A percentile compares a stretch with the other conserved stretches of the same genome.
phyloP scores from a whole-genome alignment of 2,329 filamentous ascomycete genomes.

The Venturia oleaginea region DNA sequence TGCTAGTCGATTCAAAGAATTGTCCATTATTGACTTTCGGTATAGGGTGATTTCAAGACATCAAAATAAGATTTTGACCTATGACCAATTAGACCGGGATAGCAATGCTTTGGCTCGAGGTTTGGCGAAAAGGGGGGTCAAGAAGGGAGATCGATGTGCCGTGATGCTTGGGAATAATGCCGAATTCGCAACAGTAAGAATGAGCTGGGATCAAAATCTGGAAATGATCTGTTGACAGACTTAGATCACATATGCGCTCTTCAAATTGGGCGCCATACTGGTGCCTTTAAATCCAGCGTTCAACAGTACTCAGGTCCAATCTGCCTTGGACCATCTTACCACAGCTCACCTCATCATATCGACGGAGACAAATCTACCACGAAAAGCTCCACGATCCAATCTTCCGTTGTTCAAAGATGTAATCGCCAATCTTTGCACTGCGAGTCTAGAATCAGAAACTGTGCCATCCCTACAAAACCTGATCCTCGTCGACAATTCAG shows the following conservation, averaged over 20 bases:
- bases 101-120: conserved; percentile 71
- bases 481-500: conserved; percentile 71
- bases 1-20: background rate
- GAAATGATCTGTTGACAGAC: background rate
- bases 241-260: conserved; percentile 67
- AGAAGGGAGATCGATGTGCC: conserved; percentile 75
- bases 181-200: conserved; percentile 65
- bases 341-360: conserved; percentile 70
- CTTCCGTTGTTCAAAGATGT: conserved; percentile 47
- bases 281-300: conserved; percentile 93
- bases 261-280: conserved; percentile 88
- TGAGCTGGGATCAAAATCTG: background rate
- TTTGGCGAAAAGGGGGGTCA: conserved; percentile 60
- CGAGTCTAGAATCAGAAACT: conserved; percentile 39
- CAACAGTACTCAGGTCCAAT: conserved; percentile 65
- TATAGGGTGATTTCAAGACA: conserved; percentile 48
- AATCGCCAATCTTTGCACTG: conserved; percentile 36
- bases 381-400: conserved; percentile 53
- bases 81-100: conserved; percentile 61
- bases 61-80: conserved; percentile 60
- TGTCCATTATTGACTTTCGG: background rate
- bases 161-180: conserved; percentile 77
- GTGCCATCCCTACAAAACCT: conserved; percentile 64
- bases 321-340: conserved; percentile 67
- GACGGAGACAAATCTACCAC: conserved; percentile 75